These are phyloP conservation scores for Fusarium zealandicum DNA, from an alignment of 2,329 filamentous ascomycete species.

Conservation along the genomic window DNA sequence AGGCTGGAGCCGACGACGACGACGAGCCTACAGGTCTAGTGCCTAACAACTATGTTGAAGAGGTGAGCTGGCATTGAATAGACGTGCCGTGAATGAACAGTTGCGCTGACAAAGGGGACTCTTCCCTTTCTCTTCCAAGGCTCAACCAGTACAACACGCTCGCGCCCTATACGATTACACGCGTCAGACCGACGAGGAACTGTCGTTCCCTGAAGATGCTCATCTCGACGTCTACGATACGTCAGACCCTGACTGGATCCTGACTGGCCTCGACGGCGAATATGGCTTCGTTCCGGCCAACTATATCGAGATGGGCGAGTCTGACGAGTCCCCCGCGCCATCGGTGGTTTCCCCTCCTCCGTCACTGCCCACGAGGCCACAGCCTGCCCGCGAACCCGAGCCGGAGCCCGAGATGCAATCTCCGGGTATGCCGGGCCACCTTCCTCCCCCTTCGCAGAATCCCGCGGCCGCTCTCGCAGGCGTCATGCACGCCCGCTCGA, in stretches of 20 bases:
- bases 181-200: conserved; percentile 95
- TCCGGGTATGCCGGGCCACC: conserved; percentile 44
- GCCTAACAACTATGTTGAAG: conserved; percentile 93
- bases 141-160: conserved; percentile 71
- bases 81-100: not conserved
- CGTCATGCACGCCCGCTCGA: conserved; percentile 59
- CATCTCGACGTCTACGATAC: conserved; percentile 85
- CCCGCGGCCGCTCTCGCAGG: conserved; percentile 63
- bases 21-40: conserved; percentile 91
- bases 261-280: conserved; percentile 83
- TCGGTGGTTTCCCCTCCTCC: conserved; percentile 49
- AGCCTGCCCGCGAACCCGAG: conserved; percentile 41
- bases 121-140: conserved; percentile 47
- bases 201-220: conserved; percentile 92
- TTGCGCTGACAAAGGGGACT: conserved; percentile 3
- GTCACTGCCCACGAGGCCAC: conserved; percentile 54
- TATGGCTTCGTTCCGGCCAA: conserved; percentile 96
- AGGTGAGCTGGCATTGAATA: conserved; percentile 61
- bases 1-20: conserved; percentile 80
- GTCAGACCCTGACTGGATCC: conserved; percentile 94
- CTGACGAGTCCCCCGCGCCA: conserved; percentile 52
- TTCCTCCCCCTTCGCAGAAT: conserved; percentile 45
- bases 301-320: conserved; percentile 80
- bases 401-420: conserved; percentile 25
- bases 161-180: conserved; percentile 98